Evolutionary conservation across 371 early-diverging fungal species (phyloP).

Genomic region (Choanephora cucurbitarum): DNA sequence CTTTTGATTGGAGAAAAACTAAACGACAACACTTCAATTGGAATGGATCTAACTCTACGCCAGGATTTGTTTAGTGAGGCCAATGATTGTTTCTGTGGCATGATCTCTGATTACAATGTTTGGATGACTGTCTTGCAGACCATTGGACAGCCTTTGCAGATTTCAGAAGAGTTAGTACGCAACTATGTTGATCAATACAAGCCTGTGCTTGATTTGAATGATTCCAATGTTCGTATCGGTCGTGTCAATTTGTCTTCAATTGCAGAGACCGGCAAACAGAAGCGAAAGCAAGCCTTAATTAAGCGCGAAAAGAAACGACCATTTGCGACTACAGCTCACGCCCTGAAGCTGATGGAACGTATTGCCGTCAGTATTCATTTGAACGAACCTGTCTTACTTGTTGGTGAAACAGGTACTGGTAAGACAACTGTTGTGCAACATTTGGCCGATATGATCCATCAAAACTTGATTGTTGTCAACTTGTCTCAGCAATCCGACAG

Average conservation of each 20-base stretch:
- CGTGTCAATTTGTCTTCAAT: conserved; percentile 64
- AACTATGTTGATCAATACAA: conserved; percentile 74
- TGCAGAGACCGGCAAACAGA: conserved; percentile 34
- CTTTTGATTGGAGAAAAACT: conserved; percentile 44
- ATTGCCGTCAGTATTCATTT: conserved; percentile 82
- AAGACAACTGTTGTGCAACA: conserved; percentile 99
- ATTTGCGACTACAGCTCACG: conserved; percentile 83
- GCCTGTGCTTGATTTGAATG: conserved; percentile 59
- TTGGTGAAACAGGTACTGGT: conserved; percentile 99
- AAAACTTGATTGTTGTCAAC: conserved; percentile 91
- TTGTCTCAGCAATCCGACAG: conserved; percentile 98
- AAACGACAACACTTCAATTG: conserved; percentile 27
- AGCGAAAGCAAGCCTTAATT: conserved; percentile 33
- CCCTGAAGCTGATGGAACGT: conserved; percentile 79
- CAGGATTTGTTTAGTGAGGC: conserved; percentile 81
- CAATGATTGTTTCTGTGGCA: conserved; percentile 85
- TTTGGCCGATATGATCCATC: conserved; percentile 79
- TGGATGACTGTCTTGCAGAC: conserved; percentile 64
- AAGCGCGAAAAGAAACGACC: conserved; percentile 51
- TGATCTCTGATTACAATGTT: conserved; percentile 71
- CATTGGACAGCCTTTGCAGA: conserved; percentile 74
- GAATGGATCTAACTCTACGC: conserved; percentile 48
- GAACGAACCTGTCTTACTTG: conserved; percentile 89
- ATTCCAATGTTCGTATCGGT: conserved; percentile 61
- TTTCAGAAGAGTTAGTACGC: conserved; percentile 71